These are phyloP conservation scores for Plicaturopsis crispa DNA, from an alignment of 768 basidiomycete species.

Conservation along the genomic window DNA sequence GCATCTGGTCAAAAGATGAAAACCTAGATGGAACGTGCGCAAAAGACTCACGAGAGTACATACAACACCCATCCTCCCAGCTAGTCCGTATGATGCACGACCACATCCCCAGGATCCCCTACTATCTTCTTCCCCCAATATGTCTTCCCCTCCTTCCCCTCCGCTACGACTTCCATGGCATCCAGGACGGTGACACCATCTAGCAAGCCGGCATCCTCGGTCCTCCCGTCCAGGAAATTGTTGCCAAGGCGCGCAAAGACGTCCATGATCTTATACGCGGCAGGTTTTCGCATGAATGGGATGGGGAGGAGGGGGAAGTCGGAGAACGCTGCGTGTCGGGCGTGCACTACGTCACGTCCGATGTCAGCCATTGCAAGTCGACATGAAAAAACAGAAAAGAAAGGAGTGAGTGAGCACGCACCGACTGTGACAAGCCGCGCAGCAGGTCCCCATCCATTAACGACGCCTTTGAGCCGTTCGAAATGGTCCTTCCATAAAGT, in stretches of 20 bases:
- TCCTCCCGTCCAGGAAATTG: background rate
- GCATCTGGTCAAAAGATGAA: too few relatives aligned
- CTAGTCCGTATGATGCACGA: too few relatives aligned
- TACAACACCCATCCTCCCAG: too few relatives aligned
- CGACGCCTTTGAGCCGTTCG: slow-evolving; percentile 42
- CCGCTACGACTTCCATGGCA: background rate
- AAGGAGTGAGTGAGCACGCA: background rate
- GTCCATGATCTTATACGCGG: background rate
- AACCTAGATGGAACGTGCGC: too few relatives aligned
- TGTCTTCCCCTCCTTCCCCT: background rate
- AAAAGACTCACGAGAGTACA: too few relatives aligned
- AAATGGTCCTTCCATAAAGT: slow-evolving; percentile 79
- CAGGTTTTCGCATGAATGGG: background rate
- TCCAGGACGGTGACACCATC: background rate
- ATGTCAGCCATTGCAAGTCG: background rate
- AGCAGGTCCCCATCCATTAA: slow-evolving; percentile 36
- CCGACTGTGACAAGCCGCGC: background rate
- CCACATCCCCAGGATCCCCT: too few relatives aligned
- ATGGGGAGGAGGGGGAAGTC: background rate
- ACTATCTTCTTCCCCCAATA: too few relatives aligned
- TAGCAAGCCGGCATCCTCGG: background rate
- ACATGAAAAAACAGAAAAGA: too few relatives aligned
- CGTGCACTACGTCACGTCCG: background rate
- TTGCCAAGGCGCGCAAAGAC: background rate
- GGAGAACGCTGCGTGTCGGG: background rate